A percentile compares a stretch with the other conserved stretches of the same genome.
These are phyloP conservation scores for Fragaria iinumae DNA, from an alignment of 306 rosid genomes.

Conservation along the genomic window DNA sequence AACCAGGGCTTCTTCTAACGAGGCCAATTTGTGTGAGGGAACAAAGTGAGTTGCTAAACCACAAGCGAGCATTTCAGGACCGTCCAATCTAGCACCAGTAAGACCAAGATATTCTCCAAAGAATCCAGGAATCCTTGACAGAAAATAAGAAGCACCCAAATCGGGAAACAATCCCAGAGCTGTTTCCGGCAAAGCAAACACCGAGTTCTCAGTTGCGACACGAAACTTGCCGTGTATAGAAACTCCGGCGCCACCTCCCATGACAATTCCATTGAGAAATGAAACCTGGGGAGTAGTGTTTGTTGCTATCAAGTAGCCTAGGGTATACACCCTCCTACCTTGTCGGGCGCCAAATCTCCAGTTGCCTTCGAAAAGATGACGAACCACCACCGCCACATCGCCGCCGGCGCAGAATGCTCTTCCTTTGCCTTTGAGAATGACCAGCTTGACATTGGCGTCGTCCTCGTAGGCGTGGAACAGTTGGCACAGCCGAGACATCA, in stretches of 20 bases:
- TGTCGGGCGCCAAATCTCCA: conserved; percentile 53
- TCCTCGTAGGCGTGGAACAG: conserved; percentile 39
- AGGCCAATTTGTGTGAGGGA: conserved; percentile 38
- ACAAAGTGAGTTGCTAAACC: conserved; percentile 87
- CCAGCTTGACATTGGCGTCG: conserved; percentile 44
- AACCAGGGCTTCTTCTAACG: conserved; percentile 58
- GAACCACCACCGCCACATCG: conserved; percentile 50
- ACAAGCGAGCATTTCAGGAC: conserved; percentile 80
- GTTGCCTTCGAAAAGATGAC: conserved; percentile 25
- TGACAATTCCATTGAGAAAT: conserved; percentile 65
- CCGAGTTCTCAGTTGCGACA: conserved; percentile 63
- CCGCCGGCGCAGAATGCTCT: conserved; percentile 84
- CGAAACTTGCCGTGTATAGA: conserved; percentile 67
- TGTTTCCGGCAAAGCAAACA: conserved; percentile 84
- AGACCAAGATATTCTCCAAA: conserved; percentile 78
- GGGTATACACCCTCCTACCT: neutral
- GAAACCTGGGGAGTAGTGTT: conserved; percentile 69
- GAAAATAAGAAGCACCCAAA: conserved; percentile 68
- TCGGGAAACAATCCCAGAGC: conserved; percentile 71
- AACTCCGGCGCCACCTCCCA: conserved; percentile 86
- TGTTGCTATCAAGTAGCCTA: conserved; percentile 69
- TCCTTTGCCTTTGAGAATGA: conserved; percentile 69
- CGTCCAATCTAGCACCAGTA: conserved; percentile 66
- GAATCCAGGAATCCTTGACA: conserved; percentile 69
- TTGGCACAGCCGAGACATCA: conserved; percentile 56